A percentile compares a stretch with the other conserved stretches of the same genome.
Conservation (phyloP, 1,284 basidiomycete genomes). For the Volvariella surrecta region DNA sequence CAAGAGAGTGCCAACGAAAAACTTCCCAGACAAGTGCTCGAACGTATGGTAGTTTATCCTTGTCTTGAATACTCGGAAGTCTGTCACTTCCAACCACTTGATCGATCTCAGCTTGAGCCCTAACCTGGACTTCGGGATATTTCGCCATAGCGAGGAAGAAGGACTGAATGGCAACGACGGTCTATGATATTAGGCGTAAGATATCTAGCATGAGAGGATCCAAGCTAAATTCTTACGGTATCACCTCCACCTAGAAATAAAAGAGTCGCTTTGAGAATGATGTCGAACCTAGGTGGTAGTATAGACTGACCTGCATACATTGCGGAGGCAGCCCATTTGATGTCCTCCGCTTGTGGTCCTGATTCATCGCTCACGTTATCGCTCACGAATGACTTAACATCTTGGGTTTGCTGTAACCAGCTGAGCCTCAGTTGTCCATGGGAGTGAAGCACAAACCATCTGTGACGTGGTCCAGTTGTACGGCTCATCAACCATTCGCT, state of each 20-base stretch:
- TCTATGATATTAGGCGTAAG: slow-evolving; percentile 19
- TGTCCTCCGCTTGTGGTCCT: too few relatives aligned
- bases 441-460: too few relatives aligned
- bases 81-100: slow-evolving; percentile 24
- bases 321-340: slow-evolving; percentile 13
- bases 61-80: slow-evolving; percentile 23
- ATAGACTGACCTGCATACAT: slow-evolving; percentile 18
- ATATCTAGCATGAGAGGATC: too few relatives aligned
- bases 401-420: background rate
- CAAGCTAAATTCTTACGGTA: background rate
- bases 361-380: background rate
- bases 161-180: slow-evolving; percentile 32
- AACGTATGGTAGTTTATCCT: slow-evolving; percentile 25
- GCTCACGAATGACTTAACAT: background rate
- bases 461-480: slow-evolving; percentile 12
- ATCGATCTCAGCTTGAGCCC: slow-evolving; percentile 24
- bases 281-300: too few relatives aligned
- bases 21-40: slow-evolving; percentile 28
- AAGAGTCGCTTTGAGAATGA: too few relatives aligned
- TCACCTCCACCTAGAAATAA: background rate
- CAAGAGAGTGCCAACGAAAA: slow-evolving; percentile 31
- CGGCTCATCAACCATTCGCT: slow-evolving; percentile 21
- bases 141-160: slow-evolving; percentile 41
- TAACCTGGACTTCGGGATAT: slow-evolving; percentile 23
- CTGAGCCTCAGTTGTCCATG: too few relatives aligned